Evolutionary conservation across 306 rosid species (phyloP).

Genomic region (Calophaca sinica): DNA sequence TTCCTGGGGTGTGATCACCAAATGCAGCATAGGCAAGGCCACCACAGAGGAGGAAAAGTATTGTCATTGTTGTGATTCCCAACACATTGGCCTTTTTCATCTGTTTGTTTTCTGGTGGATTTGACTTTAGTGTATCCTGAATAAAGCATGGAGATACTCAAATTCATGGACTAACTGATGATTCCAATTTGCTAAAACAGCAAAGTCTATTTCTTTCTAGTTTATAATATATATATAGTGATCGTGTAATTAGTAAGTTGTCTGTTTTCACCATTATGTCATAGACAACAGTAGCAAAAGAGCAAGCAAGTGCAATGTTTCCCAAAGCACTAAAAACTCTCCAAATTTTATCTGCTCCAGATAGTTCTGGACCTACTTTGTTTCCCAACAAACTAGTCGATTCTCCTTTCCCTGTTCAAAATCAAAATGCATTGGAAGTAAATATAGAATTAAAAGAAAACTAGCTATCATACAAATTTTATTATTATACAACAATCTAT

Average conservation of each 20-base stretch:
- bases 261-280: slow-evolving; percentile 59
- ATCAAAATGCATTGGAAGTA: neutral
- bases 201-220: no score
- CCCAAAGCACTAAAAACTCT: slow-evolving; percentile 67
- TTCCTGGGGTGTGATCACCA: slow-evolving; percentile 65
- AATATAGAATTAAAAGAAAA: neutral
- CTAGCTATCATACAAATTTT: neutral
- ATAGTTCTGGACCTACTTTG: slow-evolving; percentile 45
- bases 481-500: neutral
- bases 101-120: slow-evolving; percentile 65
- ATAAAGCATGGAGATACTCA: neutral
- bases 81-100: slow-evolving; percentile 64
- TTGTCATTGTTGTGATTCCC: slow-evolving; percentile 55
- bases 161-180: neutral
- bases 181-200: no score
- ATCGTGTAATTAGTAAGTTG: no score
- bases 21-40: slow-evolving; percentile 75
- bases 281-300: slow-evolving; percentile 57
- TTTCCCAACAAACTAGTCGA: slow-evolving; percentile 46
- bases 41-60: slow-evolving; percentile 53
- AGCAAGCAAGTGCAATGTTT: slow-evolving; percentile 75
- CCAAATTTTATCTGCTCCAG: slow-evolving; percentile 62
- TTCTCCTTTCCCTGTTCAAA: slow-evolving; percentile 55
- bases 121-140: slow-evolving; percentile 69
- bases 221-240: no score